phyloP scores from a whole-genome alignment of 1,284 basidiomycete genomes.

The Ustilago xerochloae region DNA sequence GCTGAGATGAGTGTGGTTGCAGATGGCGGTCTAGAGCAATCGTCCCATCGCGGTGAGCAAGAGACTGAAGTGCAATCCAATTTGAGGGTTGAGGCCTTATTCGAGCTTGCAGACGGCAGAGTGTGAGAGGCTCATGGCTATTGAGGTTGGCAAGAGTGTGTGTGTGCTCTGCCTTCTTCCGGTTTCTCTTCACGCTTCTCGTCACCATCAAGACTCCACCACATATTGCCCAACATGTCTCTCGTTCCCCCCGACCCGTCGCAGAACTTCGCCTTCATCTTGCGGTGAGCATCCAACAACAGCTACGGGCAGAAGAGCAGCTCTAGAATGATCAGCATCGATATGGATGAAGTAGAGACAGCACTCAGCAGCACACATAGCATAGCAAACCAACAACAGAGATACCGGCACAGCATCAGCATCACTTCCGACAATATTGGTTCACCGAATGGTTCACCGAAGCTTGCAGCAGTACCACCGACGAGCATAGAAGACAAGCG shows the following conservation, averaged over 20 bases:
- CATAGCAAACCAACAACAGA: background rate
- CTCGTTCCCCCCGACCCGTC: conserved; percentile 67
- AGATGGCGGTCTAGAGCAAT: too few species aligned
- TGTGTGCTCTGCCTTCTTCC: conserved; percentile 4
- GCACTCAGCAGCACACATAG: conserved; percentile 16
- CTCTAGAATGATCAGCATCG: conserved; percentile 20
- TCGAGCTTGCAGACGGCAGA: background rate
- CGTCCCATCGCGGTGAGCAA: too few species aligned
- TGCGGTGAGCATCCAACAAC: conserved; percentile 58
- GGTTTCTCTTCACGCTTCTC: conserved; percentile 39
- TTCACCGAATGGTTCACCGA: too few species aligned
- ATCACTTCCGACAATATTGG: background rate
- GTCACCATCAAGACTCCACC: conserved; percentile 50
- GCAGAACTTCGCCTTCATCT: conserved; percentile 68
- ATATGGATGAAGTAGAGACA: background rate
- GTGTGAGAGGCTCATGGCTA: background rate
- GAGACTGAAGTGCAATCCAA: background rate
- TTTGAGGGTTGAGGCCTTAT: background rate
- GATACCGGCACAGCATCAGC: background rate
- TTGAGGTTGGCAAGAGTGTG: conserved; percentile 1
- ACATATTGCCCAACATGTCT: conserved; percentile 60
- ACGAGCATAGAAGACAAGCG: too few species aligned
- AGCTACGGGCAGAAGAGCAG: conserved; percentile 4
- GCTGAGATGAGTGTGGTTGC: background rate
- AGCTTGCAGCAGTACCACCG: too few species aligned